A percentile compares a stretch with the other conserved stretches of the same genome.
Conservation (phyloP, 2,329 filamentous ascomycete genomes). For the Chrysoporthe cubensis region DNA sequence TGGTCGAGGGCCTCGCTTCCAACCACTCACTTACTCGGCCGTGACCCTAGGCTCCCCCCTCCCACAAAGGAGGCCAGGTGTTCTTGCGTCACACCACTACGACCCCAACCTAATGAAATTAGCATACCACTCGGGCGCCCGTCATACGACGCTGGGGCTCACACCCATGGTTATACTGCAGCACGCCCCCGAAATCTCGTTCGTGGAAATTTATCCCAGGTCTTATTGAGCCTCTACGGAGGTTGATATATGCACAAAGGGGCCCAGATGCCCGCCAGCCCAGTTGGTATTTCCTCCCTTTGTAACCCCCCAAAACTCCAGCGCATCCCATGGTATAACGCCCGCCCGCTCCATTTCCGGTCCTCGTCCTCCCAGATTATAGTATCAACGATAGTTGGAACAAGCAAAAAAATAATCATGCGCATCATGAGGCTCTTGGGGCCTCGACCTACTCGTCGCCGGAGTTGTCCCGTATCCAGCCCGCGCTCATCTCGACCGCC, state of each 20-base stretch:
- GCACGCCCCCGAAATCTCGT: background rate
- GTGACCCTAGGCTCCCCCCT: background rate
- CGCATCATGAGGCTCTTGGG: background rate
- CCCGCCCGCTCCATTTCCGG: background rate
- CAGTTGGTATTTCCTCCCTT: constrained; percentile 18
- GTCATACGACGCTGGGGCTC: background rate
- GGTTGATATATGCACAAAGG: background rate
- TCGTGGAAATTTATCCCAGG: constrained; percentile 9
- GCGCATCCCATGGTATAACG: constrained; percentile 19
- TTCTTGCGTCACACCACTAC: constrained; percentile 3
- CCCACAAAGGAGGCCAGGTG: background rate
- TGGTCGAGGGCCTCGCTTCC: background rate
- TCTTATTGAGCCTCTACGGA: background rate
- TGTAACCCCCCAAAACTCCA: constrained; percentile 15
- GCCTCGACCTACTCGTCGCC: background rate
- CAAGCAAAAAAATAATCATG: background rate
- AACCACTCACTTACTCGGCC: background rate
- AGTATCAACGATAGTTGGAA: background rate
- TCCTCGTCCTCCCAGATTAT: background rate
- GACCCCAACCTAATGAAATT: background rate
- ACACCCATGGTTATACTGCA: background rate
- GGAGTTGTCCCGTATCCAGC: constrained; percentile 49
- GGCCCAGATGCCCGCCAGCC: background rate
- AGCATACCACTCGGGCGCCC: background rate
- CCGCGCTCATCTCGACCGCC: constrained; percentile 62